Base-by-base conservation (phyloP, 2,329 filamentous ascomycete species). In the Hymenoscyphus fructigenus region DNA sequence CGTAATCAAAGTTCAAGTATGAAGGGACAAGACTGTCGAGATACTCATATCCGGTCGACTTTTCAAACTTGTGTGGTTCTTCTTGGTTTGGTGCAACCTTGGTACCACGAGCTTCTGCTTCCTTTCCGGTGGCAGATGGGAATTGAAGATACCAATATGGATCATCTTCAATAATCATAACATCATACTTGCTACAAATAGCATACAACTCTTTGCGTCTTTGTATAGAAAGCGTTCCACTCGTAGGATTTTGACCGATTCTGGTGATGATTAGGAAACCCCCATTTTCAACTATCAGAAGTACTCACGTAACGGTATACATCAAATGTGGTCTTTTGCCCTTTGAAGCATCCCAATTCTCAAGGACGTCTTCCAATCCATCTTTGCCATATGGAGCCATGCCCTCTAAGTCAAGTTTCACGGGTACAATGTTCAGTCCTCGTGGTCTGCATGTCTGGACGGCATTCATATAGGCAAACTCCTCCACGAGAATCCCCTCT, bases 111-210 rank as follows among this genome's bases (percentile, higher is more conserved):
- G 71, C 66, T 68, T 70, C 41, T 66, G 76, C 73, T 72, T 79
- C 74, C 65, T 71, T 66, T 65, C 72, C 57, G 38, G 80, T 84
- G 0, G 91, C 88, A 0, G 91, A 91, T 0, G 92, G 92, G 77
- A 87, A 97, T 76, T 97, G 94, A 9, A 98, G 83, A 76, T 95
- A 94, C 91, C 92, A 97, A 80, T 97, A 97, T 5, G 94, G 94
- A 68, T 97, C 93, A 72, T 98, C 94, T 77, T 98, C 94, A 67
- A 96, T 80, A 69, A 97, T 97, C 73, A 97, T 85, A 68, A 97
- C 85, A 76, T 97, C 93, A 79, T 92, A 96, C 75, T 89, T 85
- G 75, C 88, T 88, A 78, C 91, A 95, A 15, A 97, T 76, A 20
- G 84, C 85, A 75, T 97, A 97, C 32, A 97, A 84, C 60, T 93